Evolutionary conservation across 129 eudicot genomes (phyloP).

Genomic region (Pulicaria dysenterica): DNA sequence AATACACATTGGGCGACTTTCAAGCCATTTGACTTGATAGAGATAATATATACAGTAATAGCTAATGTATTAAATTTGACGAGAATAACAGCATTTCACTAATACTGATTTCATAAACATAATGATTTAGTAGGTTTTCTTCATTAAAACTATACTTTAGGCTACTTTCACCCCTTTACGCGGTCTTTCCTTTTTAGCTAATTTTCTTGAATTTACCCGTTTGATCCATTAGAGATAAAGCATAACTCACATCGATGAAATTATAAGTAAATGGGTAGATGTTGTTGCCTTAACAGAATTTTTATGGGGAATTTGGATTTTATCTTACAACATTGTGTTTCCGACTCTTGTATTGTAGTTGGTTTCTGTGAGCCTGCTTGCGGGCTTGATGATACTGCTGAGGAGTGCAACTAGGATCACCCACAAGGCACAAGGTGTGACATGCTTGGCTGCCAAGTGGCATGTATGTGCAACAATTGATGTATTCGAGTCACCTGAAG

Average conservation of each 20-base stretch:
- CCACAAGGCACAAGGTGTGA: constrained; percentile 85
- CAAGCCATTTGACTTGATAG: neutral
- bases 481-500: constrained; percentile 56
- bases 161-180: too few relatives aligned
- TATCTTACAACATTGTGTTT: neutral
- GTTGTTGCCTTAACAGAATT: neutral
- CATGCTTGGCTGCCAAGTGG: constrained; percentile 90
- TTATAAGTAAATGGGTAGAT: neutral
- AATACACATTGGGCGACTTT: neutral
- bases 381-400: constrained; percentile 74
- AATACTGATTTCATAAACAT: too few relatives aligned
- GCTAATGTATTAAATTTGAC: too few relatives aligned
- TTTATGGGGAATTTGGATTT: neutral
- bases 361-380: constrained; percentile 73
- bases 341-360: constrained; percentile 47
- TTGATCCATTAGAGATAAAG: neutral
- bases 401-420: constrained; percentile 92
- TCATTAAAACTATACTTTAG: too few relatives aligned
- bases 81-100: too few relatives aligned
- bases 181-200: too few relatives aligned
- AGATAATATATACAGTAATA: too few relatives aligned
- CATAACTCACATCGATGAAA: too few relatives aligned
- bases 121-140: too few relatives aligned
- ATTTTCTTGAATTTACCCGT: too few relatives aligned
- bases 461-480: constrained; percentile 88